Conservation (phyloP, 495 filamentous ascomycete species). For the Hypoxylon subgilvum region DNA sequence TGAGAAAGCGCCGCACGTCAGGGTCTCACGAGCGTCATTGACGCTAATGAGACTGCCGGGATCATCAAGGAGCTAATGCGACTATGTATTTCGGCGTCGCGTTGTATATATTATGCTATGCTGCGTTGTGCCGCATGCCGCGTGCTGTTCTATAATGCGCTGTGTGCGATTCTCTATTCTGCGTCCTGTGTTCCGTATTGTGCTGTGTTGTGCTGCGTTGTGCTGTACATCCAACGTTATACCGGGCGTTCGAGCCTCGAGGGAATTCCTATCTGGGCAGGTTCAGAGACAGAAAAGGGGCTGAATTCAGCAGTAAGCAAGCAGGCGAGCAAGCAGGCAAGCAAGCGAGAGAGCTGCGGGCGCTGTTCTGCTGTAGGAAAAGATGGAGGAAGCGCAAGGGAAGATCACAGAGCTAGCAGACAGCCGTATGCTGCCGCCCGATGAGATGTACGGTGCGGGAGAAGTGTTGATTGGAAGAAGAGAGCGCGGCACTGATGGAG, state of each 20-base stretch:
- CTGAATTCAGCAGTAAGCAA: slow-evolving; percentile 45
- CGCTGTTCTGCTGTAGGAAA: slow-evolving; percentile 5
- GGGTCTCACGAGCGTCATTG: slow-evolving; percentile 44
- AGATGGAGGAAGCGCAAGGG: slow-evolving; percentile 38
- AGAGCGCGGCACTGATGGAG: slow-evolving; percentile 29
- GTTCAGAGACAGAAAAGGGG: slow-evolving; percentile 35
- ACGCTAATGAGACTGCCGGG: slow-evolving; percentile 39
- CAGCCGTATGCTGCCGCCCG: slow-evolving; percentile 40
- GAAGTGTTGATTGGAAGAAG: slow-evolving; percentile 43
- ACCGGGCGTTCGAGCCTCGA: neutral
- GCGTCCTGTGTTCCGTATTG: slow-evolving; percentile 12
- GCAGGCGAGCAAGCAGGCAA: slow-evolving; percentile 41
- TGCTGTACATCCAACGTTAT: slow-evolving; percentile 20
- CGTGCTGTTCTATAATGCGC: too few relatives aligned
- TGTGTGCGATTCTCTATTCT: slow-evolving; percentile 33
- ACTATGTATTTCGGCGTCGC: slow-evolving; percentile 31
- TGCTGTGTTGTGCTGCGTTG: slow-evolving; percentile 16
- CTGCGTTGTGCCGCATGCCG: slow-evolving; percentile 1
- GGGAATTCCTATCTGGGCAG: slow-evolving; percentile 22
- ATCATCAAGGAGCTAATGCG: slow-evolving; percentile 37
- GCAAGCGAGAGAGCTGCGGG: slow-evolving; percentile 25
- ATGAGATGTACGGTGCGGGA: slow-evolving; percentile 35
- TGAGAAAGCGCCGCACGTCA: slow-evolving; percentile 44
- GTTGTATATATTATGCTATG: slow-evolving; percentile 36
- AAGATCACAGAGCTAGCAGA: slow-evolving; percentile 36